Base-by-base conservation (phyloP, 1,139 yeast genomes). In the Saccharomycopsis hybrid region DNA sequence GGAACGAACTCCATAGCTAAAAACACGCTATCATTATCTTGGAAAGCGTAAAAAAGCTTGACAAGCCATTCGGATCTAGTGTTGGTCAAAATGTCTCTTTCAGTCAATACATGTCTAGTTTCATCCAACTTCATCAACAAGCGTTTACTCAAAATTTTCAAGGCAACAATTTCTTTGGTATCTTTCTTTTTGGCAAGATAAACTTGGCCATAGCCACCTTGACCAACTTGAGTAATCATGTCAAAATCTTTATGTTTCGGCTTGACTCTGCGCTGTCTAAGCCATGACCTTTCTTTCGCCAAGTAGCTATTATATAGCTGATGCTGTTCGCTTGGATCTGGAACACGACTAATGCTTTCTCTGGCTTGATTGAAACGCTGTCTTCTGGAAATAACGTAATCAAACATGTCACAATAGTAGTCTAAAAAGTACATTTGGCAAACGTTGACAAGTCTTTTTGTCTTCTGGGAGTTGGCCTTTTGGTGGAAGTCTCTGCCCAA, bases 1-100 rank as follows among this genome's bases (percentile, higher is more conserved):
- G 98, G 97, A 7, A 94, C 98, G 66, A 87, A 94, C 65, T 94
- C 98, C 99, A 94, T 94, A 2, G 98, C 98, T 61, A 94, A 73
- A 60, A 87, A 94, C 40, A 94, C 87, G 64, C 86, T 86, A 55
- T 85, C 92, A 0, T 83, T 70, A 66, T 92, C 97, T 65, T 94
- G 99, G 69, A 94, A 94, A 2, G 98, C 96, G 65, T 94, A 94
- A 54, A 89, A 73, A 51, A 94, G 72, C 65, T 89, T 89, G 42
- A 92, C 98, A 45, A 94, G 74, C 99, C 99, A 94, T 55, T 90
- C 96, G 53, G 94, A 82, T 64, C 96, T 77, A 4, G 97, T 88
- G 43, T 94, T 92, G 29, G 98, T 92, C 59, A 94, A 74, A 55
- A 94, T 92, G 64, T 94, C 98, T 62, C 99, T 79, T 66, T 94